Conservation (phyloP, 208 protist species). For the Willaertia magna region DNA sequence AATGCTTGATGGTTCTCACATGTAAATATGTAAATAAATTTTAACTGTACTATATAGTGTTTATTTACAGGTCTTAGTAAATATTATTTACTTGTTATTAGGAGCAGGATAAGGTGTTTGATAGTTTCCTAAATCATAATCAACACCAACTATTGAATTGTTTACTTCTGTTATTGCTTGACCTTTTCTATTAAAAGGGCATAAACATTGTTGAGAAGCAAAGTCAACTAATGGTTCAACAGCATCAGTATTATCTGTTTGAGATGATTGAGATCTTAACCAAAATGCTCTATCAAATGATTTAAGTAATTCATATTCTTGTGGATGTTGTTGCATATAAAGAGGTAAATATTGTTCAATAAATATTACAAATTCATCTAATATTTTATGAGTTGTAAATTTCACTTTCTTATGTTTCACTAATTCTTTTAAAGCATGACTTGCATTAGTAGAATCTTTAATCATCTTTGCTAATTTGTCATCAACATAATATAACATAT, state of each 20-base stretch:
- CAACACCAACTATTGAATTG: not conserved
- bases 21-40: too few relatives aligned
- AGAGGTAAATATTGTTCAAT: not conserved
- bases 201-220: not conserved
- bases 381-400: not conserved
- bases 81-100: too few relatives aligned
- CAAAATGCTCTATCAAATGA: constrained; percentile 1
- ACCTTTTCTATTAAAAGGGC: not conserved
- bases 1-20: too few relatives aligned
- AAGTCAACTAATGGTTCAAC: not conserved
- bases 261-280: not conserved
- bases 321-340: not conserved
- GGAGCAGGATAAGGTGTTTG: not conserved
- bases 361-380: not conserved
- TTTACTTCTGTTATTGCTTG: not conserved
- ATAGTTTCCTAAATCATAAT: not conserved
- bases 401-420: not conserved
- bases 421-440: not conserved
- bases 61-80: too few relatives aligned
- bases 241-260: not conserved
- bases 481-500: not conserved
- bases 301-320: not conserved
- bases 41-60: too few relatives aligned
- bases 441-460: not conserved
- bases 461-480: not conserved